Conservation (phyloP, 306 rosid genomes). For the Coriaria nepalensis region DNA sequence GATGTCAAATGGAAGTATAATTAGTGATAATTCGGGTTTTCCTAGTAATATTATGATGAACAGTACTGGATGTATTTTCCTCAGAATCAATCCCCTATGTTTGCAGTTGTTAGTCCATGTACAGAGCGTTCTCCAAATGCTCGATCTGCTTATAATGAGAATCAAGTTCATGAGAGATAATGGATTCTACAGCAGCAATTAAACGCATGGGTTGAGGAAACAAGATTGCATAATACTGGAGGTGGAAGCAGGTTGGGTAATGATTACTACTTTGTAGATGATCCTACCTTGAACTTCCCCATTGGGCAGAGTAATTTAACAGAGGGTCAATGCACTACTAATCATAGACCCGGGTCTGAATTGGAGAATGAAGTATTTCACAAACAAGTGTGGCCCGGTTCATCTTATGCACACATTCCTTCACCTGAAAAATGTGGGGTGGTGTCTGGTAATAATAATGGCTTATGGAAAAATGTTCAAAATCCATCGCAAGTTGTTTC, state of each 20-base stretch:
- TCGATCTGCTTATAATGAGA: no score
- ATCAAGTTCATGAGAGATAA: no score
- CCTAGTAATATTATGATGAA: constrained; percentile 61
- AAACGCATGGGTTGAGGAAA: no score
- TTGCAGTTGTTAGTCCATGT: constrained; percentile 34
- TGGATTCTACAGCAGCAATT: no score
- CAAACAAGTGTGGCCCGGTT: constrained; percentile 45
- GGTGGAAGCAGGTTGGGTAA: no score
- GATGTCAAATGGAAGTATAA: constrained; percentile 41
- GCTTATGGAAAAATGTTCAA: constrained; percentile 55
- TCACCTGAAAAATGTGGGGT: constrained; percentile 47
- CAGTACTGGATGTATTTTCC: constrained; percentile 56
- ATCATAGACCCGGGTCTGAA: constrained; percentile 46
- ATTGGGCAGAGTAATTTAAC: no score
- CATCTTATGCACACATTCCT: constrained; percentile 37
- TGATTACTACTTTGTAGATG: no score
- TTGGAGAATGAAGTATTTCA: constrained; percentile 47
- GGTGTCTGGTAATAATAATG: constrained; percentile 44
- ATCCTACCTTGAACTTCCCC: constrained; percentile 41
- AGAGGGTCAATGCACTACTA: constrained; percentile 37
- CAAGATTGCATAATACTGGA: no score
- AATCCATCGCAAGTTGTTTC: constrained; percentile 32
- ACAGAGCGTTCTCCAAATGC: constrained; percentile 44
- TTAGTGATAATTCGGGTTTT: constrained; percentile 59
- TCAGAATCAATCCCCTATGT: constrained; percentile 45